Evolutionary conservation across 2,329 filamentous ascomycete species (phyloP).

Genomic region (Colletotrichum paranaense): DNA sequence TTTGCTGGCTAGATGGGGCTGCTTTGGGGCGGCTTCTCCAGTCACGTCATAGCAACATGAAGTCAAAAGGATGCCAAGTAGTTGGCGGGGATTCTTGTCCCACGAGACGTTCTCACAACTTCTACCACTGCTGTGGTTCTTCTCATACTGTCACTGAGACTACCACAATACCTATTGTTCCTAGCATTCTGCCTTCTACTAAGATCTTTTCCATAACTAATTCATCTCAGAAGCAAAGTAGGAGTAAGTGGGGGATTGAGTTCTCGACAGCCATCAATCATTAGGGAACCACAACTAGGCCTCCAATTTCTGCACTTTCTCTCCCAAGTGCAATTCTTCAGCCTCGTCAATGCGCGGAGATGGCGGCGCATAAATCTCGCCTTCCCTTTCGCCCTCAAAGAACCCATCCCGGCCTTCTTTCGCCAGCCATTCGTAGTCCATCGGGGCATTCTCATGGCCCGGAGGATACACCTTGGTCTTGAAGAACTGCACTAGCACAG

Average conservation of each 20-base stretch:
- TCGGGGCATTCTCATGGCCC: conserved; percentile 35
- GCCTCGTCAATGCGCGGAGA: conserved; percentile 25
- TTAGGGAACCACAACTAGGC: not conserved
- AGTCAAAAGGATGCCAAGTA: not conserved
- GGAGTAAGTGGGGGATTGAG: not conserved
- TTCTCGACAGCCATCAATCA: not conserved
- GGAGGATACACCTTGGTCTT: conserved; percentile 40
- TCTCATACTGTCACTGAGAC: too few relatives aligned
- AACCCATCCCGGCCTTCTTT: conserved; percentile 41
- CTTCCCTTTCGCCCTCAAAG: conserved; percentile 38
- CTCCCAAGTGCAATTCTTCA: conserved; percentile 19
- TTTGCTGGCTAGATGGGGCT: not conserved
- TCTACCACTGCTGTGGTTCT: too few relatives aligned
- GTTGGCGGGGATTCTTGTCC: too few relatives aligned
- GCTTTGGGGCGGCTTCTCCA: not conserved
- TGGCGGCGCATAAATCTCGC: conserved; percentile 28
- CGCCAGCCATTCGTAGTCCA: conserved; percentile 39
- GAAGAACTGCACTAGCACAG: conserved; percentile 35
- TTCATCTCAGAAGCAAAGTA: too few relatives aligned
- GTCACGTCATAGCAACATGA: not conserved
- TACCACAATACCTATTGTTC: too few relatives aligned
- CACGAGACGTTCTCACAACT: too few relatives aligned
- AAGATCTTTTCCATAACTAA: too few relatives aligned
- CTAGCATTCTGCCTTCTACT: too few relatives aligned
- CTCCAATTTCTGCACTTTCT: conserved; percentile 22